Evolutionary conservation across 108 stramenopile genomes (phyloP).

Genomic region (Cyclotella kingstonii): DNA sequence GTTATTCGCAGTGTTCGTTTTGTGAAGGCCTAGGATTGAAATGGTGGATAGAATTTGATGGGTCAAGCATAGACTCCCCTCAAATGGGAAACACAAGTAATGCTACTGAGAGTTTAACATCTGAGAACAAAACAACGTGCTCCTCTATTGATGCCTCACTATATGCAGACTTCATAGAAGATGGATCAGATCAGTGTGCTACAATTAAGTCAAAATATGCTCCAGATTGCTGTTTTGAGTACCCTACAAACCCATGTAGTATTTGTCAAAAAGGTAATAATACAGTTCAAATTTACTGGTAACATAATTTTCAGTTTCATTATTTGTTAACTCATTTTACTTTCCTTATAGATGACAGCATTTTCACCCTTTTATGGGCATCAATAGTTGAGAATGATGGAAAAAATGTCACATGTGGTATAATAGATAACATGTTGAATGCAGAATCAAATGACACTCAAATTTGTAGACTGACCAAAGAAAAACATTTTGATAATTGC

Average conservation of each 20-base stretch:
- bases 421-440: conserved; percentile 35
- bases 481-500: conserved; percentile 26
- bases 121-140: conserved; percentile 17
- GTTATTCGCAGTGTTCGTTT: conserved; percentile 28
- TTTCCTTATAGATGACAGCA: background rate
- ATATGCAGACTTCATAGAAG: conserved; percentile 35
- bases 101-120: background rate
- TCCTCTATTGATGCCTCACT: conserved; percentile 41
- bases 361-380: conserved; percentile 32
- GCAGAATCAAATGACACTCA: conserved; percentile 28
- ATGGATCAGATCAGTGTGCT: conserved; percentile 23
- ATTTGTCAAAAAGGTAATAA: conserved; percentile 24
- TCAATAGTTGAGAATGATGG: conserved; percentile 23
- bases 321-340: background rate
- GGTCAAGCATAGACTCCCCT: background rate
- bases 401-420: conserved; percentile 29
- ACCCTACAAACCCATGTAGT: conserved; percentile 33
- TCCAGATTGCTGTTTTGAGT: conserved; percentile 35
- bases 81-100: background rate
- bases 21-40: conserved; percentile 34
- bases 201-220: conserved; percentile 23
- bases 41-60: conserved; percentile 48
- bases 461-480: conserved; percentile 17
- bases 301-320: too few species aligned
- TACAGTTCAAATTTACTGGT: too few species aligned